These are phyloP conservation scores for Globisporangium radiosum DNA, from an alignment of 352 stramenopile species.

Conservation along the genomic window DNA sequence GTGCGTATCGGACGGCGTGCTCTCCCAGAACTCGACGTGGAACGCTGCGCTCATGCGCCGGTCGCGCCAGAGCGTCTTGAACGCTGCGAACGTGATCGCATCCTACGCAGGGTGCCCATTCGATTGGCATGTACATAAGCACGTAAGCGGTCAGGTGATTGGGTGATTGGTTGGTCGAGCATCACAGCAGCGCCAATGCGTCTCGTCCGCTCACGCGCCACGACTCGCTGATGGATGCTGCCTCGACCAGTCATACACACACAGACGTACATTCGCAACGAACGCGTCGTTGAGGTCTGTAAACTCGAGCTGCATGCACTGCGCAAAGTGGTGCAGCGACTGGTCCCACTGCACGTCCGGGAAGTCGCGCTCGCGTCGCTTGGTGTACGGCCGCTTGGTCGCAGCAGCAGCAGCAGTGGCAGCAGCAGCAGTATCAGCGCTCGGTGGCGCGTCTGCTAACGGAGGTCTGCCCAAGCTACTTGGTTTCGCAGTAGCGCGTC, in stretches of 20 bases:
- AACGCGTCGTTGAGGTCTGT: conserved; percentile 32
- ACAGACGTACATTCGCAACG: conserved; percentile 17
- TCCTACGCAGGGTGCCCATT: conserved; percentile 8
- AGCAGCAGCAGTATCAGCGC: too few relatives aligned
- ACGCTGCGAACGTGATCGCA: conserved; percentile 27
- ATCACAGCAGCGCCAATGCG: background rate
- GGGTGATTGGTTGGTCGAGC: background rate
- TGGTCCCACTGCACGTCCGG: conserved; percentile 22
- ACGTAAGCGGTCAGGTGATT: background rate
- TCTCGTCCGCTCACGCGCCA: background rate
- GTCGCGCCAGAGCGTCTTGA: conserved; percentile 43
- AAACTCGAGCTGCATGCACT: conserved; percentile 28
- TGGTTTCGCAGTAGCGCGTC: background rate
- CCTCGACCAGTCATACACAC: background rate
- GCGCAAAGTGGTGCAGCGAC: conserved; percentile 32
- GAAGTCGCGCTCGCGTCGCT: conserved; percentile 7
- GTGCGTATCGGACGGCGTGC: conserved; percentile 43
- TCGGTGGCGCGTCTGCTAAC: background rate
- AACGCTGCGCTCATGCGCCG: conserved; percentile 46
- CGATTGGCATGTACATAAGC: too few relatives aligned
- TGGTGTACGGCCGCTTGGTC: conserved; percentile 18
- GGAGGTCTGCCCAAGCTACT: background rate
- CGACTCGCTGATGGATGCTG: background rate
- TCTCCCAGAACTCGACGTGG: conserved; percentile 78
- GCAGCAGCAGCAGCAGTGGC: background rate